These are phyloP conservation scores for Coniochaeta hoffmannii DNA, from an alignment of 2,329 filamentous ascomycete genomes.

Conservation along the genomic window DNA sequence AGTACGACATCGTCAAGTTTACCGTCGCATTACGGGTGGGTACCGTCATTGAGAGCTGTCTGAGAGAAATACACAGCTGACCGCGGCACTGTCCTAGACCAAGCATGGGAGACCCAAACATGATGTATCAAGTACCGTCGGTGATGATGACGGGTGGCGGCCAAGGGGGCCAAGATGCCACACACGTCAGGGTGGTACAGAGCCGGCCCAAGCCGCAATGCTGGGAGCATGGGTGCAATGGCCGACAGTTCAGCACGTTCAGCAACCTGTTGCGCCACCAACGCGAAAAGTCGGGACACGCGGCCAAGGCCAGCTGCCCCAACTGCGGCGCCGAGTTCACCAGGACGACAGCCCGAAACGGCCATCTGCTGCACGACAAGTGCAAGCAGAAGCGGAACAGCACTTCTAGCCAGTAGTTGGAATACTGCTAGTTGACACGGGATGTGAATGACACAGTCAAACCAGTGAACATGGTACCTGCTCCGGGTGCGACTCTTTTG, in stretches of 20 bases:
- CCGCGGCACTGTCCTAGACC: constrained; percentile 3
- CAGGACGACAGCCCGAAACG: constrained; percentile 78
- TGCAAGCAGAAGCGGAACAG: constrained; percentile 66
- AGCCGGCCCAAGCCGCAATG: constrained; percentile 88
- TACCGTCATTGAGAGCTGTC: not conserved
- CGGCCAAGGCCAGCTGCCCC: constrained; percentile 80
- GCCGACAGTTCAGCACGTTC: constrained; percentile 90
- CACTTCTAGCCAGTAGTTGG: constrained; percentile 9
- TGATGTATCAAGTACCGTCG: constrained; percentile 23
- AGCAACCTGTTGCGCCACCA: constrained; percentile 91
- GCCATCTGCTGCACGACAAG: constrained; percentile 79
- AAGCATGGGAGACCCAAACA: constrained; percentile 13
- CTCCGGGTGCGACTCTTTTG: not conserved
- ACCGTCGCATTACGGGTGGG: constrained; percentile 24
- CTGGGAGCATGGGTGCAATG: constrained; percentile 96
- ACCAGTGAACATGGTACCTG: not conserved
- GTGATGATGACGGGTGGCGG: constrained; percentile 12
- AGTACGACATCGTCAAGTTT: constrained; percentile 17
- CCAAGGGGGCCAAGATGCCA: constrained; percentile 21
- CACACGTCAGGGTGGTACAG: constrained; percentile 61
- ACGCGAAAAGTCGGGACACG: constrained; percentile 87
- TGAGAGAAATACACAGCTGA: constrained; percentile 5
- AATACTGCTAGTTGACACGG: not conserved
- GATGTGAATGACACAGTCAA: constrained; percentile 5
- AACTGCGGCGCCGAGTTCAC: constrained; percentile 93